Conservation (phyloP, 176 grass and related monocot genomes). For the Cenchrus fungigraminus region DNA sequence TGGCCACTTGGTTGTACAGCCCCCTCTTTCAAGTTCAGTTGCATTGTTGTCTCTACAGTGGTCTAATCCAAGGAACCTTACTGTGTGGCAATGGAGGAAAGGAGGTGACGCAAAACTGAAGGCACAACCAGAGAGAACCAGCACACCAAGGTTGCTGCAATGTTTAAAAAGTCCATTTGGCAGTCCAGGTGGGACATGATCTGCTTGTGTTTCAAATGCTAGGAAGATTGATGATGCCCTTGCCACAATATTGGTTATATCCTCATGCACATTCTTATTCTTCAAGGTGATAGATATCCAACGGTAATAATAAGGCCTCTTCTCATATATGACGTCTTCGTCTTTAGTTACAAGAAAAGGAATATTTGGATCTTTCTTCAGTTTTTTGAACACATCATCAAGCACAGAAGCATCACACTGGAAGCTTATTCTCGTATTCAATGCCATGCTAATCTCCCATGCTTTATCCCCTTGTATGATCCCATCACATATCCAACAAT, state of each 20-base stretch:
- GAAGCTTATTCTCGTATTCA: background rate
- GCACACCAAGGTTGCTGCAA: background rate
- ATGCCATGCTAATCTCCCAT: background rate
- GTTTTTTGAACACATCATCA: accelerated
- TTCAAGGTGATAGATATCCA: background rate
- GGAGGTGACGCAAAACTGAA: background rate
- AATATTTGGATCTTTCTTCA: accelerated
- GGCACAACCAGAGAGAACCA: background rate
- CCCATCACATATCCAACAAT: conserved; percentile 24
- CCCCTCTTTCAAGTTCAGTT: background rate
- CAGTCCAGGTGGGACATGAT: background rate
- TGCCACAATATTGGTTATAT: background rate
- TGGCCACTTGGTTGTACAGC: background rate
- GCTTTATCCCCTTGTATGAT: background rate
- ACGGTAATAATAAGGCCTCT: background rate
- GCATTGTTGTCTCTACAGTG: background rate
- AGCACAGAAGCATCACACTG: background rate
- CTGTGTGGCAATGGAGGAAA: background rate
- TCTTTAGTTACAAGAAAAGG: background rate
- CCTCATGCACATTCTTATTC: too few species aligned
- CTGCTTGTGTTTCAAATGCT: background rate
- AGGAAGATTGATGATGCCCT: background rate
- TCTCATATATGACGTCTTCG: too few species aligned
- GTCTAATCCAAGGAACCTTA: background rate
- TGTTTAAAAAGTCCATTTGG: background rate